Base-by-base conservation (phyloP, 495 filamentous ascomycete genomes). In the Penicillium manginii region DNA sequence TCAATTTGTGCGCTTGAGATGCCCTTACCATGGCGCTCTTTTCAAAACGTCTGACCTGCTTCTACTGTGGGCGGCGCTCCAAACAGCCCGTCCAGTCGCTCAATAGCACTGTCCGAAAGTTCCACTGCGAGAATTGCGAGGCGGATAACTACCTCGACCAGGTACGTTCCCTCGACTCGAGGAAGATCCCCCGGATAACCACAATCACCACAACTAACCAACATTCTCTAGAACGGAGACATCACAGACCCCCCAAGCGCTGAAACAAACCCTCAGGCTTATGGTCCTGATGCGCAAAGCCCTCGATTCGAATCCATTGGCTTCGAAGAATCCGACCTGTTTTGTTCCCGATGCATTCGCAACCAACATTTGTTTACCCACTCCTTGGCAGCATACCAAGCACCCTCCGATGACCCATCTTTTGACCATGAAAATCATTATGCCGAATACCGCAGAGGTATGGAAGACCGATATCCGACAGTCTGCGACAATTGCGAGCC, bases 161-260 rank as follows among this genome's bases (percentile, higher is more conserved):
- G 72, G 81, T 83, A 61, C 33, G 71, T 69, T 59, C 39, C 50
- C 49, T 54, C 50, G 18, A 35, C n/a, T 50, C 29, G 33, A 70
- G 32, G 52, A n/a, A 43, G 46, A 29, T 29, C 49, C 58, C 29
- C 15, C 37, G n/a, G 17, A 19, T 18, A n/a, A 22, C 9, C 12
- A 26, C 10, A 22, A 18, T 15, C n/a, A 43, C 35, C 22, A 37
- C 12, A 10, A 18, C 14, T 14, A 46, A 58, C 29, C 29, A 18
- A 48, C 32, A 37, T 42, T 39, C 7, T 14, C 1, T 50, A 60
- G 89, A 83, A 91, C 68, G 92, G 92, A 65, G 82, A 93, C 52
- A 91, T 96, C 46, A 90, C 88, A 47, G 92, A 97, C 68, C 91
- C 92, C 15, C 92, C 92, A n/a, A 81, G 83, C 29, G 71, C 80